These are phyloP conservation scores for Notholithocarpus densiflorus DNA, from an alignment of 306 rosid genomes.

Conservation along the genomic window DNA sequence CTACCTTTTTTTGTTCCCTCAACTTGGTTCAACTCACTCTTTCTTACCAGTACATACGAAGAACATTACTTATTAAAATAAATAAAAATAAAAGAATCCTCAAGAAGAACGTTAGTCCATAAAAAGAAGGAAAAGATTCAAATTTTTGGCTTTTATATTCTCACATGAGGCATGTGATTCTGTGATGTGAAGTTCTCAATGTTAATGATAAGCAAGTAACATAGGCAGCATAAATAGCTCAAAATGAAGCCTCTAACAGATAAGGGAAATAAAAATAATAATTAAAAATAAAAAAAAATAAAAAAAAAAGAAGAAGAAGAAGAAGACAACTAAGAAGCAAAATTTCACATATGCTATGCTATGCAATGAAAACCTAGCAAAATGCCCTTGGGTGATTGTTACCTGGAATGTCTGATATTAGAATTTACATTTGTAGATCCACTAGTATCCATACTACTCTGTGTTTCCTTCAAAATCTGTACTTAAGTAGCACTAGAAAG, in stretches of 20 bases:
- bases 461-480: conserved; percentile 39
- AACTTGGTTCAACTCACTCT: too few relatives aligned
- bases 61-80: too few relatives aligned
- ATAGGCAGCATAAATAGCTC: background rate
- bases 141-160: background rate
- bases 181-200: background rate
- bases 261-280: background rate
- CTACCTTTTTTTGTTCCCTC: too few relatives aligned
- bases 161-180: background rate
- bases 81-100: background rate
- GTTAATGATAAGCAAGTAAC: background rate
- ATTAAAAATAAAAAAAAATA: too few relatives aligned
- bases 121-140: background rate
- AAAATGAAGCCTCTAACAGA: background rate
- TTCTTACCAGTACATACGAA: too few relatives aligned
- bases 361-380: background rate
- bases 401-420: conserved; percentile 59
- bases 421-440: conserved; percentile 38
- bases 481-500: conserved; percentile 21
- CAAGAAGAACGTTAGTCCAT: background rate
- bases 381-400: conserved; percentile 10
- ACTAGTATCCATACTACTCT: conserved; percentile 15
- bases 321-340: background rate
- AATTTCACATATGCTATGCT: background rate
- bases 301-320: too few relatives aligned